Evolutionary conservation across 148 eudicot species (phyloP), one percentile per base, ranked within the genome.

Genomic region (Chenopodium quinoa): DNA sequence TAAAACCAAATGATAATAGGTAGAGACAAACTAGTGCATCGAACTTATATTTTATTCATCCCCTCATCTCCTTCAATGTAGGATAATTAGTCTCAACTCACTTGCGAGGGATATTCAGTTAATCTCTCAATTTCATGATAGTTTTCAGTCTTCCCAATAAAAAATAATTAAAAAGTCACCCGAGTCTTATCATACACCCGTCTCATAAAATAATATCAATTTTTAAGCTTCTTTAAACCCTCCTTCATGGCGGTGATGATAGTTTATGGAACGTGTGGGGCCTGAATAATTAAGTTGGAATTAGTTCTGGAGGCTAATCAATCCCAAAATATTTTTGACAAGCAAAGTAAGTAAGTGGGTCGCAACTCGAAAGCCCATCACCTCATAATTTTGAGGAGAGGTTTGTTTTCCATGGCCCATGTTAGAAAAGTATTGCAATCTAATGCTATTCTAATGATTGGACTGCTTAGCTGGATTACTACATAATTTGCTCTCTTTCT

Each of bases 381-480:
- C 27, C 78, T 76, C 50, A 23, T 12, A 65, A 44, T 44, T 64
- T 77, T 2, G 56, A 63, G 27, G 63, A 40, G 23, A n/a, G 71
- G 37, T 31, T 68, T 29, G 12, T 19, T 58, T 58, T 4, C 22
- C 47, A 73, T 48, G 76, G 76, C 32, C 56, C 75, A 73, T 60
- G 27, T 0, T 20, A 6, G 4, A 16, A 34, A 31, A 37, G 29
- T 22, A 37, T 40, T 0, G 14, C 34, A 77, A 54, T 11, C 11
- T 31, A 75, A 75, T 75, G 71, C 56, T 9, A 1, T 25, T 68
- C 65, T 68, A 31, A 79, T 79, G 48, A 79, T 79, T 79, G 31
- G 58, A 68, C 17, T 19, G 48, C 75, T 79, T 79, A 50, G 80
- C 80, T 78, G 80, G 72, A 78, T 4, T 25, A 78, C 27, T 69